Evolutionary conservation across 2,329 filamentous ascomycete genomes (phyloP).

Genomic region (Aspergillus sp.): DNA sequence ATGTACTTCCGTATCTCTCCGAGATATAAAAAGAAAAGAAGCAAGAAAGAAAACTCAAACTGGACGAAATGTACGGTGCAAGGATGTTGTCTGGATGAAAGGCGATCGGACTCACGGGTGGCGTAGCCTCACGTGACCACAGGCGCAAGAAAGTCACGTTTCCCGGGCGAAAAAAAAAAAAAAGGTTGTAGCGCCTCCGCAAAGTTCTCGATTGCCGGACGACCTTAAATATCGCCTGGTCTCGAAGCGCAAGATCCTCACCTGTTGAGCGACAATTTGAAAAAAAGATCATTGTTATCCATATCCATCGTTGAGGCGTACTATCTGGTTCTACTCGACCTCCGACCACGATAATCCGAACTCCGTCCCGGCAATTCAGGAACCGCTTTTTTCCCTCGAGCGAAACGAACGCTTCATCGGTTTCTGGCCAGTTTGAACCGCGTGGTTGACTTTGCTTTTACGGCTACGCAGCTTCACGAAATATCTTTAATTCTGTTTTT

Average conservation of each 20-base stretch:
- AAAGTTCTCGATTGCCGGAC: conserved; percentile 8
- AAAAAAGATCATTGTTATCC: not conserved
- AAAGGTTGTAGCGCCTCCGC: conserved; percentile 12
- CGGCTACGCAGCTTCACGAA: not conserved
- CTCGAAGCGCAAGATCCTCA: not conserved
- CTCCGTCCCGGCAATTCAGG: not conserved
- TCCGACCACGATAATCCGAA: not conserved
- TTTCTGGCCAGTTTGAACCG: too few relatives aligned
- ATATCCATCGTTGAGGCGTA: not conserved
- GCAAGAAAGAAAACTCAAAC: too few relatives aligned
- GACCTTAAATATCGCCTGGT: not conserved
- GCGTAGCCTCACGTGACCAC: too few relatives aligned
- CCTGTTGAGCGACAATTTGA: not conserved
- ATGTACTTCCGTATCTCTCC: too few relatives aligned
- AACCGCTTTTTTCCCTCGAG: not conserved
- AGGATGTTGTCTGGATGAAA: too few relatives aligned
- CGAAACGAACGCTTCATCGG: too few relatives aligned
- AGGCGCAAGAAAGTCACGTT: conserved; percentile 12
- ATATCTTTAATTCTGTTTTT: not conserved
- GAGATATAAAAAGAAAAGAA: too few relatives aligned
- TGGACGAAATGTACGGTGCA: too few relatives aligned
- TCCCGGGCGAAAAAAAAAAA: conserved; percentile 16
- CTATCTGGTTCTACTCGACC: not conserved
- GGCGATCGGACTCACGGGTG: too few relatives aligned
- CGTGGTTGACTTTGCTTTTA: not conserved